A percentile compares a stretch with the other conserved stretches of the same genome.
phyloP scores from a whole-genome alignment of 495 filamentous ascomycete species.

The Letharia lupina region DNA sequence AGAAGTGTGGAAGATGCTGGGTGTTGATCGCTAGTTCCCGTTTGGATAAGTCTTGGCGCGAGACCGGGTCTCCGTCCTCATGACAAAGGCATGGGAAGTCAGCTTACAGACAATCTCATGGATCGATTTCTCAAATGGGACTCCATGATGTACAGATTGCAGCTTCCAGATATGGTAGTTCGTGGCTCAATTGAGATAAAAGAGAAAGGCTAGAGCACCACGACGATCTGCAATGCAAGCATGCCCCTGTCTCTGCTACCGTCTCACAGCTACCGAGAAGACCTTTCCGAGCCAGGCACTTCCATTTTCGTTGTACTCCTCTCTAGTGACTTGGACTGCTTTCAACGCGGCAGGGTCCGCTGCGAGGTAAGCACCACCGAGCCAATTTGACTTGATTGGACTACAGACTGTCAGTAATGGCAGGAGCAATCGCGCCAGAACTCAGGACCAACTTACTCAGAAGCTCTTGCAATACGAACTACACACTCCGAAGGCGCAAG shows the following conservation, averaged over 20 bases:
- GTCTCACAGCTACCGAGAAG: conserved; percentile 44
- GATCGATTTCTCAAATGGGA: not conserved
- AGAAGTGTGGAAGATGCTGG: not conserved
- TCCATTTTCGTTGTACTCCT: conserved; percentile 86
- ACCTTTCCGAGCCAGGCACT: conserved; percentile 66
- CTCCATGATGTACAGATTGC: not conserved
- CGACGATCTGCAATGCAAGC: not conserved
- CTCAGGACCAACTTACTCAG: conserved; percentile 43
- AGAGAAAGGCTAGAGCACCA: not conserved
- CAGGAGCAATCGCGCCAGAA: not conserved
- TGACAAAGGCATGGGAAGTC: not conserved
- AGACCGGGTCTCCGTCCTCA: not conserved
- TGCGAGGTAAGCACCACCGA: conserved; percentile 70
- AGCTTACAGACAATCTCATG: not conserved
- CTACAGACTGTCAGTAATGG: conserved; percentile 27
- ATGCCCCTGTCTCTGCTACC: conserved; percentile 5
- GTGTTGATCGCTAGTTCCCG: conserved; percentile 7
- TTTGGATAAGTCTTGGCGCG: not conserved
- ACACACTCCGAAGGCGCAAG: conserved; percentile 69
- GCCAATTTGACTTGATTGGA: conserved; percentile 76
- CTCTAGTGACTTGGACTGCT: conserved; percentile 62
- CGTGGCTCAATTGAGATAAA: no score
- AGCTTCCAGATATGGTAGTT: not conserved
- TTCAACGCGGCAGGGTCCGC: conserved; percentile 53
- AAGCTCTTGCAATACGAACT: conserved; percentile 60